A percentile compares a stretch with the other conserved stretches of the same genome.
Evolutionary conservation across 129 eudicot genomes (phyloP).

Genomic region (Mikania micrantha): DNA sequence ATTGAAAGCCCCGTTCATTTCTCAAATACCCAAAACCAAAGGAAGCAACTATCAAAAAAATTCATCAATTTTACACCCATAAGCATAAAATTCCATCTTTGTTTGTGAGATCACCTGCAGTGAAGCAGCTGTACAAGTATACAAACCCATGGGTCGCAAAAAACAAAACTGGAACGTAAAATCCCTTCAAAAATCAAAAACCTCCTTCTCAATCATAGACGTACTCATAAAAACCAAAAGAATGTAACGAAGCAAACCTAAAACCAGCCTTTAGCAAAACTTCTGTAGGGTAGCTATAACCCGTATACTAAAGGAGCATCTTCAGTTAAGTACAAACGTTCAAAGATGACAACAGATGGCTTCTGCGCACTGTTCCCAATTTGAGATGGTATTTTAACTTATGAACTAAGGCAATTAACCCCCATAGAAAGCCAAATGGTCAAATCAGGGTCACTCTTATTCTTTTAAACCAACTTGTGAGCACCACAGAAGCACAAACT

Average conservation of each 20-base stretch:
- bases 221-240: conserved; percentile 14
- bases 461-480: conserved; percentile 9
- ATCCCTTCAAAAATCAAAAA: conserved; percentile 9
- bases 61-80: not conserved
- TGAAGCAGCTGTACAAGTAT: conserved; percentile 21
- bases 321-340: not conserved
- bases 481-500: conserved; percentile 11
- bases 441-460: conserved; percentile 3
- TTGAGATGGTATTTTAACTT: conserved; percentile 10
- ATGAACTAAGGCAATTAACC: conserved; percentile 17
- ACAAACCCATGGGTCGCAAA: conserved; percentile 14
- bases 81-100: conserved; percentile 5
- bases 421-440: conserved; percentile 16
- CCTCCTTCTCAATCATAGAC: conserved; percentile 4
- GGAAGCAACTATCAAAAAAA: conserved; percentile 1
- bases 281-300: not conserved
- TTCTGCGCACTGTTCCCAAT: conserved; percentile 15
- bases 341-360: not conserved
- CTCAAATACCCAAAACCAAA: conserved; percentile 20
- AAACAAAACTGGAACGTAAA: not conserved
- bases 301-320: conserved; percentile 8
- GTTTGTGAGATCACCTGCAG: conserved; percentile 19
- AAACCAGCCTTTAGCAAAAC: conserved; percentile 22
- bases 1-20: conserved; percentile 14
- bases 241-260: conserved; percentile 21